These are phyloP conservation scores for Termitomyces heimii DNA, from an alignment of 768 basidiomycete genomes.

Conservation along the genomic window DNA sequence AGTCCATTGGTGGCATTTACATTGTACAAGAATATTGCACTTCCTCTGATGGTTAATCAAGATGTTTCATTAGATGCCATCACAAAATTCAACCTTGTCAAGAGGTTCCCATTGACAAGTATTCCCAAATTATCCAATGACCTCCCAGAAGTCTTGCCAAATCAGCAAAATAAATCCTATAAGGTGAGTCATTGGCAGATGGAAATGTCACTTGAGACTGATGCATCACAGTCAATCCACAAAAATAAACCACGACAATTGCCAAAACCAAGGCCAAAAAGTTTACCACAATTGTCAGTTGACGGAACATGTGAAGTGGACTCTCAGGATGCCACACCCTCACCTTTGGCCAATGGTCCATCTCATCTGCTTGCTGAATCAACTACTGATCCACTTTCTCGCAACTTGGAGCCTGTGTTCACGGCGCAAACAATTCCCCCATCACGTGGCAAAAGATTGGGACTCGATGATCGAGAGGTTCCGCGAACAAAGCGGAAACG, in stretches of 20 bases:
- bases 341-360: neutral
- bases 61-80: neutral
- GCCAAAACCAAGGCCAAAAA: neutral
- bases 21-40: neutral
- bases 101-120: neutral
- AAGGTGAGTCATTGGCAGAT: neutral
- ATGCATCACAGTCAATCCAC: neutral
- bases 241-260: neutral
- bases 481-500: neutral
- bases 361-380: neutral
- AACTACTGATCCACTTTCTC: neutral
- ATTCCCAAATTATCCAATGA: too few species aligned
- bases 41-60: neutral
- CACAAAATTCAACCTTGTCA: neutral
- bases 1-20: neutral
- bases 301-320: neutral
- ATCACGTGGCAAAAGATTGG: neutral
- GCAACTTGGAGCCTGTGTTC: neutral
- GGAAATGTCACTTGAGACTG: neutral
- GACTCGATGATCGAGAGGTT: neutral
- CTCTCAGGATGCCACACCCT: too few species aligned
- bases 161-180: neutral
- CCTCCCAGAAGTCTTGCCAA: neutral
- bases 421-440: neutral
- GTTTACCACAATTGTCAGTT: too few species aligned